Percentiles rank a stretch among this genome's conserved stretches.
Evolutionary conservation across 2,329 filamentous ascomycete genomes (phyloP).

Genomic region (Penicillium sp.): DNA sequence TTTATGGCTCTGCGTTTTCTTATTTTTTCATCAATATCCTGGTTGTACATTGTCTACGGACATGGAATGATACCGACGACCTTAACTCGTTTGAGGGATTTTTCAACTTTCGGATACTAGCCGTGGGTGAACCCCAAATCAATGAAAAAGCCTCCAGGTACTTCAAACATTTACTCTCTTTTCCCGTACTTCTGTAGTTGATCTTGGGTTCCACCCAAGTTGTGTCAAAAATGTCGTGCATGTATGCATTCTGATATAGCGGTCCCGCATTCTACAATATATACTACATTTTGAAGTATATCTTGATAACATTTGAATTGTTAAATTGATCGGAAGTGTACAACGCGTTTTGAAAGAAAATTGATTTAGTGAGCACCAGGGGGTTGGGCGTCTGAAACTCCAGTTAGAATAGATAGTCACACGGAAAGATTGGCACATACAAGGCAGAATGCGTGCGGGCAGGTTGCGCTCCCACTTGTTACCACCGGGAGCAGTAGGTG

Average conservation of each 20-base stretch:
- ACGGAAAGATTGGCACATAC: slow-evolving; percentile 59
- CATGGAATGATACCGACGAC: slow-evolving; percentile 51
- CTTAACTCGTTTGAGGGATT: slow-evolving; percentile 36
- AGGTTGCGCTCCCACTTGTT: slow-evolving; percentile 97
- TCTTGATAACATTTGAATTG: background rate
- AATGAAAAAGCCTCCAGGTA: slow-evolving; percentile 29
- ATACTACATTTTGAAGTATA: background rate
- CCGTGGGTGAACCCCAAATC: slow-evolving; percentile 20
- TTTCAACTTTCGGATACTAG: slow-evolving; percentile 28
- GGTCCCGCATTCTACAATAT: background rate
- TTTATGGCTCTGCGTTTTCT: slow-evolving; percentile 59
- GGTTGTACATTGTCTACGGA: slow-evolving; percentile 64
- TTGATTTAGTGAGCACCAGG: slow-evolving; percentile 25
- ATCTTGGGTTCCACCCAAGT: too few relatives aligned
- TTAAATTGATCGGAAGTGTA: background rate
- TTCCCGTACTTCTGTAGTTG: background rate
- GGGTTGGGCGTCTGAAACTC: slow-evolving; percentile 25
- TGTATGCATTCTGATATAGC: too few relatives aligned
- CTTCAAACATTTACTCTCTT: slow-evolving; percentile 7
- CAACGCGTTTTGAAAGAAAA: background rate
- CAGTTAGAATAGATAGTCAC: background rate
- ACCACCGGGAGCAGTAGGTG: slow-evolving; percentile 90
- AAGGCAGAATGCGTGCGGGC: slow-evolving; percentile 73
- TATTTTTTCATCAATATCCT: slow-evolving; percentile 48
- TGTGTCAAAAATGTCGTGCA: too few relatives aligned